phyloP scores from a whole-genome alignment of 257 asterid genomes.

The Parsonsia alboflavescens region DNA sequence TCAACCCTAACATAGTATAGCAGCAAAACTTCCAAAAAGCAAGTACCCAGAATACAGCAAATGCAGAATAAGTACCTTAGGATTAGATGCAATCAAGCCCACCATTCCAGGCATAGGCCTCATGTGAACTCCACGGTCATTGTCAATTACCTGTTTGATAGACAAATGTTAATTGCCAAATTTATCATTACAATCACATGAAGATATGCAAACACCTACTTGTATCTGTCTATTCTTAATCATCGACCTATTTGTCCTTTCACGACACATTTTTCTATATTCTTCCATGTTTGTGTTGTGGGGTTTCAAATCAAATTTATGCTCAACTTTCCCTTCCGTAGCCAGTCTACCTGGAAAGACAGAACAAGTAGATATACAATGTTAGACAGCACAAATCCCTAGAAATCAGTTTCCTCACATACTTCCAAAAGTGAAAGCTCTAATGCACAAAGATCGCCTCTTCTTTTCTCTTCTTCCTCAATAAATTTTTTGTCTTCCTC shows the following conservation, averaged over 20 bases:
- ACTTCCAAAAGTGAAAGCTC: not conserved
- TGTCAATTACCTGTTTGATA: constrained; percentile 67
- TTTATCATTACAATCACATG: constrained; percentile 10
- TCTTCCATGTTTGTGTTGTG: constrained; percentile 42
- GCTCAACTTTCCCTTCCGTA: constrained; percentile 86
- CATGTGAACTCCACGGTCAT: constrained; percentile 89
- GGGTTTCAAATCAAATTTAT: constrained; percentile 94
- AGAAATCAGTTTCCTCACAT: not conserved
- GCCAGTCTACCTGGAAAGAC: constrained; percentile 29
- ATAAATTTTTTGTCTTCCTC: too few species aligned
- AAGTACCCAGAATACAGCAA: not conserved
- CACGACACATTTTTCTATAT: constrained; percentile 85
- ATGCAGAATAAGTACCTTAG: constrained; percentile 43
- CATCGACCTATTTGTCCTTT: constrained; percentile 89
- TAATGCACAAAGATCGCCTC: not conserved
- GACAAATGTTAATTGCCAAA: not conserved
- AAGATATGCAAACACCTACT: constrained; percentile 30
- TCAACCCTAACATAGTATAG: not conserved
- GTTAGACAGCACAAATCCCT: not conserved
- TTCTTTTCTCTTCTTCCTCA: not conserved
- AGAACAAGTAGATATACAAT: not conserved
- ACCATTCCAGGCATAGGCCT: constrained; percentile 93
- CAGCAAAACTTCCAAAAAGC: not conserved
- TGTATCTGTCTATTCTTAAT: constrained; percentile 84
- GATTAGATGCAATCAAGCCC: constrained; percentile 61